A percentile compares a stretch with the other conserved stretches of the same genome.
Conservation (phyloP, 257 asterid genomes). For the Ligustrum vulgare region DNA sequence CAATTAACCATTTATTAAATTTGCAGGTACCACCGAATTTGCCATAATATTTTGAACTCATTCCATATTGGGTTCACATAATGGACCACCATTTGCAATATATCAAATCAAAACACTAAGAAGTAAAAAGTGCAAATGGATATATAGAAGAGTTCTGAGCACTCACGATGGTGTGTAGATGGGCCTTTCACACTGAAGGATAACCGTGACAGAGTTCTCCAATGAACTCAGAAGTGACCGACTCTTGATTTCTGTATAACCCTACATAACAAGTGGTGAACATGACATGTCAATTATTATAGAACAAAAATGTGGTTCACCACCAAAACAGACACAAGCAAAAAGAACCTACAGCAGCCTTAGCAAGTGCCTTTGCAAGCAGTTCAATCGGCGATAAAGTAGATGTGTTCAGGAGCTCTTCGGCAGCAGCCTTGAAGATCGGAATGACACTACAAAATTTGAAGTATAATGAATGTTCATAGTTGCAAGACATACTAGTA, state of each 20-base stretch:
- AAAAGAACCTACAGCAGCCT: conserved; percentile 73
- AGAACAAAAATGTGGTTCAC: neutral
- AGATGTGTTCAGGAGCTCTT: conserved; percentile 64
- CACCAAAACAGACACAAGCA: neutral
- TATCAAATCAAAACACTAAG: neutral
- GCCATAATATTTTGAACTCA: neutral
- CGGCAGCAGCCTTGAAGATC: conserved; percentile 86
- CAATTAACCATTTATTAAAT: too few relatives aligned
- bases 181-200: conserved; percentile 76
- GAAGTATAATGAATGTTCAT: neutral
- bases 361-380: conserved; percentile 95
- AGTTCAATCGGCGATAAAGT: conserved; percentile 71
- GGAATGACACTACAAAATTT: conserved; percentile 72
- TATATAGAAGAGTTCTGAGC: neutral
- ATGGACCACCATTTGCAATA: neutral
- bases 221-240: conserved; percentile 85
- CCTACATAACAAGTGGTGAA: conserved; percentile 47
- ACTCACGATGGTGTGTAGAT: conserved; percentile 77
- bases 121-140: neutral
- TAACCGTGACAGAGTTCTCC: conserved; percentile 82
- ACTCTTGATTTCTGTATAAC: conserved; percentile 82
- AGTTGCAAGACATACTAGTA: neutral
- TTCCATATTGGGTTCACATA: neutral
- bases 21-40: too few relatives aligned
- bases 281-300: conserved; percentile 18